Evolutionary conservation across 2,329 filamentous ascomycete genomes (phyloP).

Genomic region (Lachnellula occidentalis): DNA sequence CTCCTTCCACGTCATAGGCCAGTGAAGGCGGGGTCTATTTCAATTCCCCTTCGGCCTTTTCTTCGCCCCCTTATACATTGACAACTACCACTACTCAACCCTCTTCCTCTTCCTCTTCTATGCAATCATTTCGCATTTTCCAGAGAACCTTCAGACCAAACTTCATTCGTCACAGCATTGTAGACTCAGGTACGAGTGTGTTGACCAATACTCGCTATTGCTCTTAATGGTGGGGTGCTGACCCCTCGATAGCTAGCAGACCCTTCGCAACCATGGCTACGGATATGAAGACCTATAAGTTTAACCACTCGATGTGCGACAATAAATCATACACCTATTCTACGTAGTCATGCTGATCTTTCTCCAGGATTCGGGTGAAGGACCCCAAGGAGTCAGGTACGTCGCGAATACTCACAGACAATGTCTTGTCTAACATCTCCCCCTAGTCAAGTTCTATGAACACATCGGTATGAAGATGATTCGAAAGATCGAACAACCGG

Average conservation of each 20-base stretch:
- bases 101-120: constrained; percentile 11
- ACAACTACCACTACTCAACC: not conserved
- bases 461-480: constrained; percentile 83
- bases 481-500: constrained; percentile 74
- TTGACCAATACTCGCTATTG: constrained; percentile 1
- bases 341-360: constrained; percentile 7
- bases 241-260: constrained; percentile 23
- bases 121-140: constrained; percentile 21
- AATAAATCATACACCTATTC: not conserved
- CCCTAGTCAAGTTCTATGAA: constrained; percentile 81
- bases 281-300: constrained; percentile 71
- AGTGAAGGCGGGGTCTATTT: not conserved
- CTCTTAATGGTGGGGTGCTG: constrained; percentile 2
- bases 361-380: constrained; percentile 78
- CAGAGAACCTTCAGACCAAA: constrained; percentile 18
- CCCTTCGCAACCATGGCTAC: constrained; percentile 47
- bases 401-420: not conserved
- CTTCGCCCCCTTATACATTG: not conserved
- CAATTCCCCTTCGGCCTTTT: not conserved
- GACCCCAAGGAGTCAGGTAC: constrained; percentile 76
- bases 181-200: constrained; percentile 20
- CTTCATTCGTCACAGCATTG: constrained; percentile 13
- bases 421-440: not conserved
- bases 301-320: constrained; percentile 79
- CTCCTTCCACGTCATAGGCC: too few species aligned